These are phyloP conservation scores for Phialophora verrucosa DNA, from an alignment of 2,329 filamentous ascomycete genomes.

Conservation along the genomic window DNA sequence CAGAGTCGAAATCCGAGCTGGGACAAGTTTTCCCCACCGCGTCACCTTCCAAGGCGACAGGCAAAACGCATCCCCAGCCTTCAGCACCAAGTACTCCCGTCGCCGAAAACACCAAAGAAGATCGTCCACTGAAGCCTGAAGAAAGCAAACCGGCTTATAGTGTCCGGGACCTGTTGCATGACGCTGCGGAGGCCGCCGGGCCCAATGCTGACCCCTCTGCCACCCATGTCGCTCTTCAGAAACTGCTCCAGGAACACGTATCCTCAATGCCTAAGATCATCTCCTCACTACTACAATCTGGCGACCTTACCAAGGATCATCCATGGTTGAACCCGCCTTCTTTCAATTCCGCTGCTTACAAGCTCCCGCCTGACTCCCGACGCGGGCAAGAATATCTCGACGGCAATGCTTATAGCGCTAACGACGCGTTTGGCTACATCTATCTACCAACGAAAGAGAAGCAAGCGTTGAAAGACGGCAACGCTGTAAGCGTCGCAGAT, in stretches of 20 bases:
- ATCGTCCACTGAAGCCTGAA: constrained; percentile 16
- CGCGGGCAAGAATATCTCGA: constrained; percentile 39
- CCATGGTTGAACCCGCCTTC: constrained; percentile 48
- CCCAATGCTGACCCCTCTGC: constrained; percentile 12
- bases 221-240: constrained; percentile 28
- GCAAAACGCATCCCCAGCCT: constrained; percentile 11
- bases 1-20: constrained; percentile 10
- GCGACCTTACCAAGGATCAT: constrained; percentile 47
- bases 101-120: constrained; percentile 25
- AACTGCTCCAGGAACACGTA: constrained; percentile 34
- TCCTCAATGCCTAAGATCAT: constrained; percentile 37
- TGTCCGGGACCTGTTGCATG: constrained; percentile 36
- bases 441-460: constrained; percentile 52
- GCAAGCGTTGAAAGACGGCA: constrained; percentile 49
- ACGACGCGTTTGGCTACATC: constrained; percentile 48
- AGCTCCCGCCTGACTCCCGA: constrained; percentile 36
- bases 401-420: constrained; percentile 39
- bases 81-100: constrained; percentile 17
- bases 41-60: not conserved
- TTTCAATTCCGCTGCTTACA: constrained; percentile 39
- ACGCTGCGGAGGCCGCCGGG: constrained; percentile 26
- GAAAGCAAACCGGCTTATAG: constrained; percentile 30
- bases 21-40: constrained; percentile 11
- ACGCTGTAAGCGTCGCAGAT: constrained; percentile 49
- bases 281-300: constrained; percentile 33